phyloP scores from a whole-genome alignment of 108 stramenopile species.

The Skeletonema menzelii region DNA sequence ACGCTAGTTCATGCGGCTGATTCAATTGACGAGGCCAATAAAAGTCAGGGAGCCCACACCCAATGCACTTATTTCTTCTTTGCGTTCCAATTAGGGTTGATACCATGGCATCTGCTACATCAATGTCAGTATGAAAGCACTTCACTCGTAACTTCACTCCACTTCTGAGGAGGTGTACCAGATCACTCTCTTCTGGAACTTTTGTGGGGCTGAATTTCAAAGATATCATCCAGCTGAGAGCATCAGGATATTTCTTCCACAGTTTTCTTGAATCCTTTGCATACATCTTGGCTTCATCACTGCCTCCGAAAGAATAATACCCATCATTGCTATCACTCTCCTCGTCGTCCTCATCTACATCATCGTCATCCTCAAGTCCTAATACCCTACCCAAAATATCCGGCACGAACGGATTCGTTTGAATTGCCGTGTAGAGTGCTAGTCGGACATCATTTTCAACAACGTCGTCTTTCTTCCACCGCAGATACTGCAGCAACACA shows the following conservation, averaged over 20 bases:
- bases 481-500: constrained; percentile 26
- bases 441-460: constrained; percentile 20
- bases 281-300: constrained; percentile 17
- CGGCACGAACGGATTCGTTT: constrained; percentile 18
- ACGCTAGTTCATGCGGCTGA: constrained; percentile 1
- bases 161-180: constrained; percentile 11
- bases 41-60: constrained; percentile 7
- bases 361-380: constrained; percentile 3
- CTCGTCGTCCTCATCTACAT: not conserved
- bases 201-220: constrained; percentile 1
- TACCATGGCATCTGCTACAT: not conserved
- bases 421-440: constrained; percentile 16
- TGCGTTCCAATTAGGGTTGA: constrained; percentile 16
- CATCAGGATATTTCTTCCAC: constrained; percentile 11
- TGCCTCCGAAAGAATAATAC: constrained; percentile 10
- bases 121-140: constrained; percentile 11
- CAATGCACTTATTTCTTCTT: constrained; percentile 15
- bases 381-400: constrained; percentile 1
- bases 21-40: constrained; percentile 21
- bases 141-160: constrained; percentile 4
- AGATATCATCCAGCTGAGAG: constrained; percentile 8
- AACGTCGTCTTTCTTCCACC: constrained; percentile 24
- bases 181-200: constrained; percentile 11
- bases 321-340: not conserved
- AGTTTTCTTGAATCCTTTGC: constrained; percentile 4